Evolutionary conservation across 164 flowering plant species (phyloP), one percentile per base, ranked within the genome.

Genomic region (Chloranthus sessilifolius): DNA sequence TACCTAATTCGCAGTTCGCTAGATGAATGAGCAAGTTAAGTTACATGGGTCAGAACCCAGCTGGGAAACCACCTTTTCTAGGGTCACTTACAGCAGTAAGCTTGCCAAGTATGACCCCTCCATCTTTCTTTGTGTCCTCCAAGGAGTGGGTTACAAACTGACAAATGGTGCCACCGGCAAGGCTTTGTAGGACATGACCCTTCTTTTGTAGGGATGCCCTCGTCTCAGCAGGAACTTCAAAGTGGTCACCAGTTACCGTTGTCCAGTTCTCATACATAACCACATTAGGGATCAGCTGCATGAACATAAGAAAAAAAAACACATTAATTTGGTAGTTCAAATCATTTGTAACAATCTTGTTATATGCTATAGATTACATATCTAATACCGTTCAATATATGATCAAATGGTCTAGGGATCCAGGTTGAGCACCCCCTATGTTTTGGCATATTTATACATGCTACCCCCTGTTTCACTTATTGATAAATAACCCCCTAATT

Each of bases 231-330:
- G 76, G 75, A 33, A 79, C 46, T 60, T 81, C 92, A 43, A 79
- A 64, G 65, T 79, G 81, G 30, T 75, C 82, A 3, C 72, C 73
- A 0, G 5, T 50, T 40, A 71, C 77, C 0, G 72, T 60, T 21
- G 85, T 84, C 83, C 81, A 79, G 27, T 84, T 81, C 76, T 84
- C 92, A 24, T 74, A 84, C 3, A 25, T n/a, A 1, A 81, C 63
- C 24, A 65, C 64, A 43, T 84, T 81, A 0, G 88, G 92, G 25
- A 74, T 61, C 46, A 81, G 59, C 92, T 84, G 76, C 62, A 64
- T 7, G 4, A 56, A n/a, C n/a, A n/a, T n/a, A n/a, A n/a, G n/a
- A n/a, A n/a, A 33, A n/a, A 52, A 62, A 27, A 23, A 20, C 35
- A n/a, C n/a, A 23, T 16, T 15, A 35, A 2, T 11, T 48, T 30